These are phyloP conservation scores for Sarocladium strictum DNA, from an alignment of 2,329 filamentous ascomycete species.

Conservation along the genomic window DNA sequence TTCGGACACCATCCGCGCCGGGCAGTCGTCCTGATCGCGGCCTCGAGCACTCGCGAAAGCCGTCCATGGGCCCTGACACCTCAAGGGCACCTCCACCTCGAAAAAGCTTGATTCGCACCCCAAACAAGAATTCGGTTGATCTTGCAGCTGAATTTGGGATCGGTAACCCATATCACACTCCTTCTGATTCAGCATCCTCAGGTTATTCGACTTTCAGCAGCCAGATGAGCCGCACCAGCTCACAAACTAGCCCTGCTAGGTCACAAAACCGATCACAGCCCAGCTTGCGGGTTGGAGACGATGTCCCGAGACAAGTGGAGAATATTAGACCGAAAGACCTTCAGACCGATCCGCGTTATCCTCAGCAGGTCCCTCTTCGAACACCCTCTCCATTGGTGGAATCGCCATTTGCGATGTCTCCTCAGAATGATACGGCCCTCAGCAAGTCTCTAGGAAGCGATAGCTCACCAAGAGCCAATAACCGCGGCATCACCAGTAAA, in stretches of 20 bases:
- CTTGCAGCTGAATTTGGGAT: conserved; percentile 54
- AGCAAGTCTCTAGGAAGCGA: conserved; percentile 10
- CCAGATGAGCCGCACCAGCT: conserved; percentile 52
- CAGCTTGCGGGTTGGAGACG: conserved; percentile 41
- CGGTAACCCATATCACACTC: conserved; percentile 58
- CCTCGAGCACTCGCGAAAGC: conserved; percentile 26
- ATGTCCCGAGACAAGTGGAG: conserved; percentile 51
- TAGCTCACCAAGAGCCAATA: not conserved
- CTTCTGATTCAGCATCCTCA: conserved; percentile 60
- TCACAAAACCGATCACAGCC: conserved; percentile 30
- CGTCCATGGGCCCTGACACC: conserved; percentile 42
- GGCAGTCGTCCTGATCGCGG: conserved; percentile 33
- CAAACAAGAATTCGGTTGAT: conserved; percentile 43
- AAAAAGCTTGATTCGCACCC: conserved; percentile 39
- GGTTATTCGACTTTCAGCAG: conserved; percentile 53
- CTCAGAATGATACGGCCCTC: conserved; percentile 15
- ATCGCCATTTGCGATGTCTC: conserved; percentile 22
- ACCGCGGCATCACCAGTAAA: not conserved
- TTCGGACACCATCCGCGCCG: conserved; percentile 43
- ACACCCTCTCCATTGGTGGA: conserved; percentile 20
- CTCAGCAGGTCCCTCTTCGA: conserved; percentile 18
- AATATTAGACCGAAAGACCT: conserved; percentile 21
- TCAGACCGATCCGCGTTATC: conserved; percentile 26
- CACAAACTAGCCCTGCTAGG: conserved; percentile 41
- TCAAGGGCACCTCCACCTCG: conserved; percentile 48